Base-by-base conservation (phyloP, 345 rosid species). In the Rhodamnia rubescens region DNA sequence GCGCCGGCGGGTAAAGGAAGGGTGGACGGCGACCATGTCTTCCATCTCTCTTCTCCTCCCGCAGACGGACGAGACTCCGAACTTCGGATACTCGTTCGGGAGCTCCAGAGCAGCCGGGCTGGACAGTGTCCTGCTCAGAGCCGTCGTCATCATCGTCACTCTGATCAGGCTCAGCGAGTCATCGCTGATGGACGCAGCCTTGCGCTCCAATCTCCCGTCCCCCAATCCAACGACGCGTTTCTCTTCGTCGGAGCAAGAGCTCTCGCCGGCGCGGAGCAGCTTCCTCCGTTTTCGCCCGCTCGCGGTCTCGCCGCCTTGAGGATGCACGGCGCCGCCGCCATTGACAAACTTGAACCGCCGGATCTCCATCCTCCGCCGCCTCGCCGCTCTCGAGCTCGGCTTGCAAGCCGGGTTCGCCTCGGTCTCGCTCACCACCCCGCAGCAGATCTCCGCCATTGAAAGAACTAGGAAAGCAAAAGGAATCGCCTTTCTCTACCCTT, bases 41-140 rank as follows among this genome's bases (percentile, higher is more conserved):
- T 96, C 99, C 98, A 96, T 96, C 44, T 93, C 98, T 88, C 98
- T 90, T 78, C 98, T 90, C 83, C 98, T 89, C 12, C 99, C 99
- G 81, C 98, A 94, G 6, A 94, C 95, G 0, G 97, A 95, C 49
- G 98, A 87, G 54, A 89, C 88, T 42, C 99, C 99, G 88, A 87
- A 95, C 87, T 91, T 93, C 5, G 95, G 96, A 52, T 86, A 40
- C 52, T 52, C 74, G 22, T 49, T 49, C 21, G 84, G 40, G 85
- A 83, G 2, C 26, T 49, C 84, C 40, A 83, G 24, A 20, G 52
- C 47, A n/a, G 85, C 7, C 6, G 86, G 78, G 47, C 80, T 86
- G 29, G 88, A 85, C 29, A 50, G 56, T 11, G 56, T 50, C 53
- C 54, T 44, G 83, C 52, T 51, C 82, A 69, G 80, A 69, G 85